These are phyloP conservation scores for Leccinum longicurvipes DNA, from an alignment of 768 basidiomycete genomes.

Conservation along the genomic window DNA sequence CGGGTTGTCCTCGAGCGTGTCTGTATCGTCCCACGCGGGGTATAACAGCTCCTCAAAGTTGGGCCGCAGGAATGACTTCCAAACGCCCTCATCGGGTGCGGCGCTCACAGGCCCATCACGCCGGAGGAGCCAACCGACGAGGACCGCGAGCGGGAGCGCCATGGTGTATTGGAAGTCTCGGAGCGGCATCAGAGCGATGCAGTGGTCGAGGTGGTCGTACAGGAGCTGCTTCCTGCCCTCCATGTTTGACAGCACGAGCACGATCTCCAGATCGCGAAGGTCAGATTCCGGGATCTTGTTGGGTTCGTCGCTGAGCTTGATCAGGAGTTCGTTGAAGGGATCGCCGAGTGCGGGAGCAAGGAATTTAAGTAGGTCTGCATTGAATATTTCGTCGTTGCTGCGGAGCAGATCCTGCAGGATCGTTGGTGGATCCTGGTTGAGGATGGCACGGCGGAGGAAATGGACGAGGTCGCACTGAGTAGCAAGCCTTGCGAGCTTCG, in stretches of 20 bases:
- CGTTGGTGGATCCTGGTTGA: constrained; percentile 1
- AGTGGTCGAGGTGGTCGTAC: constrained; percentile 1
- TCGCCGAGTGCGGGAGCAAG: constrained; percentile 3
- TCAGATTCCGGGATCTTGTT: constrained; percentile 2
- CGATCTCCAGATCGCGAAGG: constrained; percentile 4
- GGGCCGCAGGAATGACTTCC: background rate
- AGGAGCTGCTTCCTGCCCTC: background rate
- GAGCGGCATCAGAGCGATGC: background rate
- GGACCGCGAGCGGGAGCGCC: constrained; percentile 1
- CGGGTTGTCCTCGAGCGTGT: constrained; percentile 4
- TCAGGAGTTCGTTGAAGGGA: background rate
- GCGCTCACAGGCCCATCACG: background rate
- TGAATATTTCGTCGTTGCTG: background rate
- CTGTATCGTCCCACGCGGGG: constrained; percentile 6
- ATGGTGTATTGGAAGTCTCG: background rate
- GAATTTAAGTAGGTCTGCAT: background rate
- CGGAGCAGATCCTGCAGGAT: constrained; percentile 2
- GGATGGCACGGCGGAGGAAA: constrained; percentile 1
- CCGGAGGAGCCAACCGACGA: constrained; percentile 7
- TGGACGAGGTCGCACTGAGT: background rate
- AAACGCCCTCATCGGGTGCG: background rate
- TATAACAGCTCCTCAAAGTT: constrained; percentile 1
- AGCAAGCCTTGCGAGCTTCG: background rate
- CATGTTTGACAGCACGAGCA: background rate
- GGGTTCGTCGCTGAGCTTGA: constrained; percentile 1